Percentiles rank a stretch among this genome's conserved stretches.
These are phyloP conservation scores for Hippophae rhamnoides DNA, from an alignment of 306 rosid genomes.

Conservation along the genomic window DNA sequence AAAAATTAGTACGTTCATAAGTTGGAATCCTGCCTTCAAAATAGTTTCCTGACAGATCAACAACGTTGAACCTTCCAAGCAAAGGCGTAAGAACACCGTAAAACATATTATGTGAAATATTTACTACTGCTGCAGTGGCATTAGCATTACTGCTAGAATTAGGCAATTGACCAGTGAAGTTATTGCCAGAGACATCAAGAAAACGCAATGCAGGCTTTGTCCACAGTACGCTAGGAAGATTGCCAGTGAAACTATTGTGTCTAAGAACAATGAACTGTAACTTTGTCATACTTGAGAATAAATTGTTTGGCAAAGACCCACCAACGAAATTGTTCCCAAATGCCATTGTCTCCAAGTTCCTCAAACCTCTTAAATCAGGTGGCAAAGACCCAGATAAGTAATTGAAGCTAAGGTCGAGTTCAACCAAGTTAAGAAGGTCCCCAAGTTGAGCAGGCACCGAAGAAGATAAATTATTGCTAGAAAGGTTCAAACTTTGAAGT, in stretches of 20 bases:
- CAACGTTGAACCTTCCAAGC: constrained; percentile 39
- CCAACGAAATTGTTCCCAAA: constrained; percentile 41
- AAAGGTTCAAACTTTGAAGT: constrained; percentile 68
- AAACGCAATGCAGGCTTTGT: constrained; percentile 48
- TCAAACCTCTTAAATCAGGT: constrained; percentile 39
- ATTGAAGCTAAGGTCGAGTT: constrained; percentile 79
- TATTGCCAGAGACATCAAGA: constrained; percentile 60
- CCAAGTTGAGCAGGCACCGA: constrained; percentile 55
- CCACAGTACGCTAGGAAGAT: constrained; percentile 49
- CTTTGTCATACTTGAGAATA: constrained; percentile 34
- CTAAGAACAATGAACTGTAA: constrained; percentile 50
- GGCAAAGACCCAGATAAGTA: constrained; percentile 41
- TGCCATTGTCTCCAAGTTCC: constrained; percentile 46
- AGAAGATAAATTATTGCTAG: constrained; percentile 44
- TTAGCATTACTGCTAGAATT: constrained; percentile 36
- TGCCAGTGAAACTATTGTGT: constrained; percentile 43
- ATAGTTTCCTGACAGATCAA: constrained; percentile 69
- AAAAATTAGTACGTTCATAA: constrained; percentile 28
- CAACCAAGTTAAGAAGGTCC: constrained; percentile 52
- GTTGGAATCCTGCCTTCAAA: constrained; percentile 59
- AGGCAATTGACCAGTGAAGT: constrained; percentile 56
- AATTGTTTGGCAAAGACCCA: constrained; percentile 41
- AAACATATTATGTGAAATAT: constrained; percentile 55
- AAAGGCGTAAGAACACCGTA: constrained; percentile 53
- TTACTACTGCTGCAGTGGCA: constrained; percentile 29